Evolutionary conservation across 768 basidiomycete genomes (phyloP), one percentile per base, ranked within the genome.

Genomic region (Leccinum variicolor): DNA sequence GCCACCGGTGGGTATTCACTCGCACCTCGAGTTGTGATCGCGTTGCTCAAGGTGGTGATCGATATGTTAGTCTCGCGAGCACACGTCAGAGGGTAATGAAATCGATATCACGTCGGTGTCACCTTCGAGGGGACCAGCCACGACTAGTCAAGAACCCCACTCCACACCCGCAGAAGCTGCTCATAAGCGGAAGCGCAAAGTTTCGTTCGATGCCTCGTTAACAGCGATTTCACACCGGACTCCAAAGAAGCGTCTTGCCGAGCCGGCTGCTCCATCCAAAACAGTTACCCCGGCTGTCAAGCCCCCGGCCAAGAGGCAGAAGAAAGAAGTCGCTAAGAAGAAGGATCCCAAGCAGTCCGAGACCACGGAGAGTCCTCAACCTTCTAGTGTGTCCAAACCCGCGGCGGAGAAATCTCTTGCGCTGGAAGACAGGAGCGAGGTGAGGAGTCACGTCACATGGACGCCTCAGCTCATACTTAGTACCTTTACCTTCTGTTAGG

Each of bases 121-220:
- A 25, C 55, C 43, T 36, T 33, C 51, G 25, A 53, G 13, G 34
- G 28, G 23, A 11, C 47, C 45, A 4, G 19, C 6, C 6, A 6
- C 15, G 26, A 14, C 11, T 26, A 11, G 13, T 3, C 48, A 25
- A 17, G 45, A 28, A 48, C 1, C 7, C 10, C 29, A 13, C 11
- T 19, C 45, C 10, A 6, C 47, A 2, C 23, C 26, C 6, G 9
- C 45, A 43, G 41, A 19, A 43, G 19, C n/a, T 17, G 54, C 7
- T 53, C 54, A 53, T 69, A 66, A 64, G 19, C 41, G 41, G 19
- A 76, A 70, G 58, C 72, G 66, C 36, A 74, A 62, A 57, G 57
- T 58, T 45, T 63, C 63, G 3, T 60, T 62, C 25, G 48, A 33
- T n/a, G 25, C 45, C 10, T 6, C 36, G 23, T 3, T 17, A 21